A percentile compares a stretch with the other conserved stretches of the same genome.
phyloP scores from a whole-genome alignment of 345 rosid genomes.

The Syzygium oleosum region DNA sequence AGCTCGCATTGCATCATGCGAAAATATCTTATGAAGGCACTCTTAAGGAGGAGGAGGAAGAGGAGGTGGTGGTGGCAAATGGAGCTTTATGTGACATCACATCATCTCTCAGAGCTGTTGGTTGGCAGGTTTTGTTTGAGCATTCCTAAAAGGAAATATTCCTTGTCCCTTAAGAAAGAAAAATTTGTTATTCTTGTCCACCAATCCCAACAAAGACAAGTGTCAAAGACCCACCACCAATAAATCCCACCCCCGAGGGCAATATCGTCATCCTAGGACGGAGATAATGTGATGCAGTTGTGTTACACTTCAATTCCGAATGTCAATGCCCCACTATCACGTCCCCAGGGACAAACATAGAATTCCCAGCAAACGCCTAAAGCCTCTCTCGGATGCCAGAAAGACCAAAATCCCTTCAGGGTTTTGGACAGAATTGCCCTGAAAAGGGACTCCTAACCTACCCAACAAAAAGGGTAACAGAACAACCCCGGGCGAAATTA shows the following conservation, averaged over 20 bases:
- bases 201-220: neutral
- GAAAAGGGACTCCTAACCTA: slow-evolving; percentile 24
- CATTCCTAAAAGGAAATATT: neutral
- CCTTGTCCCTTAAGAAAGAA: neutral
- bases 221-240: neutral
- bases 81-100: neutral
- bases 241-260: neutral
- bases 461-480: slow-evolving; percentile 1
- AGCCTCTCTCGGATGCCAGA: neutral
- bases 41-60: neutral
- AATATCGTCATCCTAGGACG: neutral
- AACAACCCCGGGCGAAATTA: slow-evolving; percentile 3
- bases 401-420: neutral
- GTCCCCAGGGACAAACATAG: neutral
- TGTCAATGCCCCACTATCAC: neutral
- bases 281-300: neutral
- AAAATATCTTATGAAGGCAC: neutral
- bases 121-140: neutral
- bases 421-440: slow-evolving; percentile 25
- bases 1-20: neutral
- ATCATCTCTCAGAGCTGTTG: neutral
- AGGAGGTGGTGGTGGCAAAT: neutral
- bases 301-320: neutral
- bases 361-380: neutral
- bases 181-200: neutral